phyloP scores from a whole-genome alignment of 1,139 yeast species.

The Arxiozyma bovina region DNA sequence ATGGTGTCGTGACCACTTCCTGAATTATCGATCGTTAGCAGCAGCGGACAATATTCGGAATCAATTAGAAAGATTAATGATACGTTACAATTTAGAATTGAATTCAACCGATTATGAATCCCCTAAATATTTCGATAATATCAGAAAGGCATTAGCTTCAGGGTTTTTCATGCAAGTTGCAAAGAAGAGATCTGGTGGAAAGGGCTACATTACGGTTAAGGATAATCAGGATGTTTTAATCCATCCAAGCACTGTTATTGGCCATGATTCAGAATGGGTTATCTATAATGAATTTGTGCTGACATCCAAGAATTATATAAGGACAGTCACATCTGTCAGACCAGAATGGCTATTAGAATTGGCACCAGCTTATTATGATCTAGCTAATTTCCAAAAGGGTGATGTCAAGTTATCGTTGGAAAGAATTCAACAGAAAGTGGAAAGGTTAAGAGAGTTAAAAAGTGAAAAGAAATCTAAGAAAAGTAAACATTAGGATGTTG shows the following conservation, averaged over 20 bases:
- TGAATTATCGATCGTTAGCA: constrained; percentile 71
- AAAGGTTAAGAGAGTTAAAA: constrained; percentile 36
- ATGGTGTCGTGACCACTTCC: constrained; percentile 90
- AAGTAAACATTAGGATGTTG: not conserved
- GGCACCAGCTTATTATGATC: constrained; percentile 78
- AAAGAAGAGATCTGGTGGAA: constrained; percentile 65
- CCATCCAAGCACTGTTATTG: constrained; percentile 87
- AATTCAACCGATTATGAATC: constrained; percentile 63
- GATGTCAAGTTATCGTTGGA: constrained; percentile 77
- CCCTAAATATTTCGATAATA: constrained; percentile 58
- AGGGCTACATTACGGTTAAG: constrained; percentile 78
- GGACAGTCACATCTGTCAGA: constrained; percentile 86
- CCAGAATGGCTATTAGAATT: constrained; percentile 82
- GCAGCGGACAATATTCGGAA: constrained; percentile 79
- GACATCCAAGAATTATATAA: constrained; percentile 84
- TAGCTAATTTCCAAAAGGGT: constrained; percentile 68
- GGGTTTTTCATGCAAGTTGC: constrained; percentile 99
- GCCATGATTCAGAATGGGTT: constrained; percentile 85
- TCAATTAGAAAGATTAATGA: constrained; percentile 80
- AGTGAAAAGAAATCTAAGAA: constrained; percentile 26
- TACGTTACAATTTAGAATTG: constrained; percentile 63
- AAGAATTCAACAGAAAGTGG: constrained; percentile 48
- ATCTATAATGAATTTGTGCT: constrained; percentile 91
- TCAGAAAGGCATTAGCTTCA: constrained; percentile 78
- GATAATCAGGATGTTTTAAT: constrained; percentile 92